Evolutionary conservation across 345 rosid species (phyloP), one percentile per base, ranked within the genome.

Genomic region (Dipteronia dyeriana): DNA sequence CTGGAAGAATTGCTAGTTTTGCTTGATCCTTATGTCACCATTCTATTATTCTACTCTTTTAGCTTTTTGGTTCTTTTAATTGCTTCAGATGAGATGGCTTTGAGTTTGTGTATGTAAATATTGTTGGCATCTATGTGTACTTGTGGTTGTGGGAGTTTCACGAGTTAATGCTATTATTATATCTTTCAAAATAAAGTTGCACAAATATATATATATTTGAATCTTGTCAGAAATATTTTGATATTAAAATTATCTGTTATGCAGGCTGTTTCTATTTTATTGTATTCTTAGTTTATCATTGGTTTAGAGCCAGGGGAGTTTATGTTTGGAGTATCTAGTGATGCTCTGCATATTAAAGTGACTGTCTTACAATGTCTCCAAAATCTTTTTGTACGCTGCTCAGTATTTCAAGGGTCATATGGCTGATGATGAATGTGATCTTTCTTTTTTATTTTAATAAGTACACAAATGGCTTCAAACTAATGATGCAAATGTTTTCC

Each of bases 401-500:
- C 23, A n/a, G 62, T 19, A n/a, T 57, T 57, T 5, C 62, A 19
- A 57, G 26, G 62, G 23, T 57, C 25, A 5, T n/a, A 20, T 57
- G 62, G 22, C 62, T n/a, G 62, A 57, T 57, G 62, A 57, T 57
- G 23, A 57, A 57, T 57, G 11, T 57, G 25, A 20, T 57, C 12
- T 57, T 20, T 57, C 7, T n/a, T 57, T 56, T 19, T 45, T 45
- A 45, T 45, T 9, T 45, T 45, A 45, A 45, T 14, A 70, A 70
- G 16, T 64, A 38, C 31, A 60, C 49, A 43, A 45, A 53, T 43
- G 47, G 26, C 31, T 73, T 78, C 53, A n/a, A 70, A 62, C 61
- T 75, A 49, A 73, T 69, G 70, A 3, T 76, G 74, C 45, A 17
- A 23, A 64, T 66, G 6, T 76, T 84, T 45, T 61, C 22, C 25